Percentiles rank a stretch among this genome's conserved stretches.
These are phyloP conservation scores for Gyromitra esculenta DNA, from an alignment of 2,329 filamentous ascomycete species.

Conservation along the genomic window DNA sequence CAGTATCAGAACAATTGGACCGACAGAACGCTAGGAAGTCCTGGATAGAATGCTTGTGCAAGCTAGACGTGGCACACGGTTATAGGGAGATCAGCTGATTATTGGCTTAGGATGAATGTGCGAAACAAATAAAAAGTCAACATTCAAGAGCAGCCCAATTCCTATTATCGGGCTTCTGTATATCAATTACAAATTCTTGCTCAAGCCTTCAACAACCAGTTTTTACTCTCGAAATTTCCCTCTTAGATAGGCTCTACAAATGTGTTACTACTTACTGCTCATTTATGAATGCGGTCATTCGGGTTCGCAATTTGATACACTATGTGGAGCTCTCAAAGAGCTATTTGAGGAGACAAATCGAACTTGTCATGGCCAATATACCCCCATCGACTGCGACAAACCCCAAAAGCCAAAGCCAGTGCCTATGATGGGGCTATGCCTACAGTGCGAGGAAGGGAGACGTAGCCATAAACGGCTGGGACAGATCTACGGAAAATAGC, in stretches of 20 bases:
- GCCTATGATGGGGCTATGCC: conserved; percentile 22
- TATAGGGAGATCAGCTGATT: conserved; percentile 3
- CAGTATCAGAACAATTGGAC: conserved; percentile 2
- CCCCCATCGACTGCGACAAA: conserved; percentile 44
- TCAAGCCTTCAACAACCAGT: neutral
- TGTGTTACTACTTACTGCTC: conserved; percentile 47
- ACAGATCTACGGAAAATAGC: neutral
- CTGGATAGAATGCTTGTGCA: conserved; percentile 1
- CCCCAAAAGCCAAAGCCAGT: neutral
- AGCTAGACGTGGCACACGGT: conserved; percentile 13
- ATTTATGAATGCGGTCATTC: conserved; percentile 42
- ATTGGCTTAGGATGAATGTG: neutral
- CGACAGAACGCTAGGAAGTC: neutral
- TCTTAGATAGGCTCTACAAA: neutral
- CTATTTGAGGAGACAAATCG: conserved; percentile 40
- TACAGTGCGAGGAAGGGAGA: conserved; percentile 4
- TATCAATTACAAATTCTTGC: neutral
- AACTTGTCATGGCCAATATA: conserved; percentile 33
- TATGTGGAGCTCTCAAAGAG: conserved; percentile 32
- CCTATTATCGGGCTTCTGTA: neutral
- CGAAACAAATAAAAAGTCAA: conserved; percentile 22
- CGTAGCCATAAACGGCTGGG: neutral
- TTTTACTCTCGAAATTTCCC: neutral
- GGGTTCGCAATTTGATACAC: conserved; percentile 35
- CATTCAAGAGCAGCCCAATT: neutral